Base-by-base conservation (phyloP, 1,284 basidiomycete species). In the Rhodotorula mucilaginosa region DNA sequence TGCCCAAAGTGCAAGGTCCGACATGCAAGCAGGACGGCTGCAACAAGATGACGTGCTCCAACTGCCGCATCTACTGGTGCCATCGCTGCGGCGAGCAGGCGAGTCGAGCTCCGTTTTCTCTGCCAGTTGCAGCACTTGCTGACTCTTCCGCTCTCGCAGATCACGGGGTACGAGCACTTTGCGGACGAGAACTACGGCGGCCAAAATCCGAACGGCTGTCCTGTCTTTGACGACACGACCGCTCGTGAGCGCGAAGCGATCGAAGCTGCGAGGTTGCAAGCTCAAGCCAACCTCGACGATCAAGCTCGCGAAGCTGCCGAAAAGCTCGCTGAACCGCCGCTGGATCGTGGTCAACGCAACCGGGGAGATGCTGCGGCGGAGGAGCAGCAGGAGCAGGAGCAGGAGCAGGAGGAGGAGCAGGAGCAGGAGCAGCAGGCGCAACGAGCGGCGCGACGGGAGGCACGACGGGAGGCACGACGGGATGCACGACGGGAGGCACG, bases 1-100 rank as follows among this genome's bases (percentile, higher is more conserved):
- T 76, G 74, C 48, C 74, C 74, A 1, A 69, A 70, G 16, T 76
- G 74, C 66, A 56, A 58, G 19, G 34, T 57, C 10, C 64, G 18
- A 68, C 39, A 52, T 52, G 56, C 60, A 76, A 76, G 54, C 39
- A 31, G 39, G 73, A 72, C 51, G 74, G 72, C 5, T 75, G 74
- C 52, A 74, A 74, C 64, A 58, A 72, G 31, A 72, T 74, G 64
- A 58, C 29, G 12, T 72, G 71, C 54, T 39, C 61, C 8, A 54
- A 67, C 15, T 74, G 72, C 62, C 26, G 57, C 3, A 26, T 67
- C 1, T 65, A 61, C 47, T 71, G 67, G 48, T 74, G 72, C 59
- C 66, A 71, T 67, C 34, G 68, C 48, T 74, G 72, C 31, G 58
- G 62, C 21, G 39, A 52, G 15, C n/a, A 47, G 18, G 66, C 65